phyloP scores from a whole-genome alignment of 148 eudicot genomes.

The Cornus florida region DNA sequence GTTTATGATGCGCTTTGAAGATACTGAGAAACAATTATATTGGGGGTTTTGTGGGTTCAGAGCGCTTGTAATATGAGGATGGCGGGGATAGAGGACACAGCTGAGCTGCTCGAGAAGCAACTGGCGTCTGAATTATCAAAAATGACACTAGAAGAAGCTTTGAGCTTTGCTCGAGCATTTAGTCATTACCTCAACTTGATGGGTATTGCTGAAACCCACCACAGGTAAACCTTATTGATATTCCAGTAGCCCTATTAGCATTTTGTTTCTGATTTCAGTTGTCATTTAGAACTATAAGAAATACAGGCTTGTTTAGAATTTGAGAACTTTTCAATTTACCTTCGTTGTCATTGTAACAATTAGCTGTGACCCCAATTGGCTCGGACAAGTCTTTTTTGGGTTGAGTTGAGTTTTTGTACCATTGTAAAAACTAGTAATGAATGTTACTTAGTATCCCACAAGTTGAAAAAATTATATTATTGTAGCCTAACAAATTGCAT shows the following conservation, averaged over 20 bases:
- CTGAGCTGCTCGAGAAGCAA: slow-evolving; percentile 80
- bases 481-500: not conserved
- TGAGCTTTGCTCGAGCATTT: slow-evolving; percentile 65
- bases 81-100: slow-evolving; percentile 71
- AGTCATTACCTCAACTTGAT: slow-evolving; percentile 77
- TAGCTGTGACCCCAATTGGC: not conserved
- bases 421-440: not conserved
- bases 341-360: not conserved
- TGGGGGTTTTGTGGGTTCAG: slow-evolving; percentile 35
- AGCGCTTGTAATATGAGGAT: slow-evolving; percentile 82
- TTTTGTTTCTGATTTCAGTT: not conserved
- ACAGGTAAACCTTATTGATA: slow-evolving; percentile 47
- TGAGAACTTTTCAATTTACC: not conserved
- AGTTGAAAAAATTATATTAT: not conserved
- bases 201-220: slow-evolving; percentile 93
- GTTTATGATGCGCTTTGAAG: not conserved
- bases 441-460: not conserved
- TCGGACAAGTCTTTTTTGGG: no score
- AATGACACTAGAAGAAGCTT: slow-evolving; percentile 78
- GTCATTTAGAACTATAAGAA: not conserved
- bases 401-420: not conserved
- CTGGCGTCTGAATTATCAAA: slow-evolving; percentile 69
- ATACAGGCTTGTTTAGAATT: not conserved
- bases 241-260: not conserved
- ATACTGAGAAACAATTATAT: not conserved